Evolutionary conservation across 306 rosid genomes (phyloP).

Genomic region (Trifolium pratense): DNA sequence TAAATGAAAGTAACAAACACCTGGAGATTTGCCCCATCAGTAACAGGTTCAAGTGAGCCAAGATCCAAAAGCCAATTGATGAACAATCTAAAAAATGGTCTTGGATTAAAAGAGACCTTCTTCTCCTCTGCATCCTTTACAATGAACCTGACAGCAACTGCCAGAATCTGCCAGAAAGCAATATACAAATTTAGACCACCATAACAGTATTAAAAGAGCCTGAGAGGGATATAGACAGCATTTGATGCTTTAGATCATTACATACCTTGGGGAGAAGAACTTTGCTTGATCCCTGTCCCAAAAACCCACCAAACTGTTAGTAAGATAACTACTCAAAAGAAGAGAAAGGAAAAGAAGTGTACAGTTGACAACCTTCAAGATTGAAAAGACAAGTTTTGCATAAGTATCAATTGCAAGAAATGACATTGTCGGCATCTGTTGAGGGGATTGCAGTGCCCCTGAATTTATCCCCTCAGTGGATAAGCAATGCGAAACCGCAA

Average conservation of each 20-base stretch:
- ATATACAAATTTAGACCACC: constrained; percentile 32
- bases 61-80: constrained; percentile 91
- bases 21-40: constrained; percentile 94
- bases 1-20: constrained; percentile 49
- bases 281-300: constrained; percentile 82
- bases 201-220: constrained; percentile 22
- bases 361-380: constrained; percentile 68
- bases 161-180: constrained; percentile 67
- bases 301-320: constrained; percentile 33
- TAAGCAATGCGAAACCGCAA: constrained; percentile 79
- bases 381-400: constrained; percentile 79
- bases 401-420: constrained; percentile 89
- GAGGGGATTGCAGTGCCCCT: constrained; percentile 72
- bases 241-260: constrained; percentile 6
- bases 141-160: constrained; percentile 75
- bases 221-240: neutral
- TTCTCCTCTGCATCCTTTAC: constrained; percentile 90
- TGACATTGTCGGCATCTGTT: constrained; percentile 67
- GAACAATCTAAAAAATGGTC: constrained; percentile 94
- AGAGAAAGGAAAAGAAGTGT: neutral
- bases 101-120: constrained; percentile 79
- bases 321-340: constrained; percentile 11
- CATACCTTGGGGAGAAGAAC: constrained; percentile 82
- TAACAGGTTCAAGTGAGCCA: constrained; percentile 81
- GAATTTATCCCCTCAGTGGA: constrained; percentile 76